Percentiles rank a stretch among this genome's conserved stretches.
phyloP scores from a whole-genome alignment of 106 monocot species.

The Phalaenopsis equestris region DNA sequence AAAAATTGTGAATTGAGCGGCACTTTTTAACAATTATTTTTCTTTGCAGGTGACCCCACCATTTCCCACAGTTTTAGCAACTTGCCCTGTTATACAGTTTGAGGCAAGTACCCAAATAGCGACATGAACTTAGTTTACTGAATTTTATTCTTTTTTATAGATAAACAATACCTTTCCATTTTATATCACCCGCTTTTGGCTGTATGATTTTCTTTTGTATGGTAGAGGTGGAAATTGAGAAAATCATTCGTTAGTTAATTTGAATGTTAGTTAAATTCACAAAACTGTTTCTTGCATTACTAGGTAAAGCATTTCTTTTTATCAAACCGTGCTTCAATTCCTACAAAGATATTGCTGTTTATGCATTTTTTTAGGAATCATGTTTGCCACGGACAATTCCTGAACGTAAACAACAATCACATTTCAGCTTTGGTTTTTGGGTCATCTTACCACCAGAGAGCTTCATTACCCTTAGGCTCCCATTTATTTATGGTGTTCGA shows the following conservation, averaged over 20 bases:
- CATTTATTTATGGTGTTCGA: slow-evolving; percentile 83
- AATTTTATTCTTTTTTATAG: neutral
- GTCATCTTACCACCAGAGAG: slow-evolving; percentile 89
- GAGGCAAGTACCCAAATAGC: slow-evolving; percentile 36
- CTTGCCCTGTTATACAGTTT: slow-evolving; percentile 85
- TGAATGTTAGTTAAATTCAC: neutral
- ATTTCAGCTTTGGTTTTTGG: slow-evolving; percentile 55
- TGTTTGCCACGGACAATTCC: slow-evolving; percentile 52
- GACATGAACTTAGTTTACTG: neutral
- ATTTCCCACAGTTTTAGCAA: slow-evolving; percentile 74
- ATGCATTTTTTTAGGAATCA: slow-evolving; percentile 36
- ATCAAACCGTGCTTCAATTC: neutral
- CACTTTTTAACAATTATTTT: neutral
- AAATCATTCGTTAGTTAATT: neutral
- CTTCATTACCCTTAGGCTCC: slow-evolving; percentile 73
- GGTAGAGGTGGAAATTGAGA: neutral
- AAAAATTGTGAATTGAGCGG: neutral
- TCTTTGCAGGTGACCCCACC: slow-evolving; percentile 81
- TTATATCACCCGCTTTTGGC: neutral
- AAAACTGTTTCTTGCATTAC: neutral
- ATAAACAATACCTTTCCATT: neutral
- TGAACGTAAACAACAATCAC: slow-evolving; percentile 38
- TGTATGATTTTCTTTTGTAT: neutral
- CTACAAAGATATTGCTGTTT: neutral
- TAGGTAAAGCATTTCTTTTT: neutral